Evolutionary conservation across 2,329 filamentous ascomycete genomes (phyloP).

Genomic region (Aspergillus neoniger): DNA sequence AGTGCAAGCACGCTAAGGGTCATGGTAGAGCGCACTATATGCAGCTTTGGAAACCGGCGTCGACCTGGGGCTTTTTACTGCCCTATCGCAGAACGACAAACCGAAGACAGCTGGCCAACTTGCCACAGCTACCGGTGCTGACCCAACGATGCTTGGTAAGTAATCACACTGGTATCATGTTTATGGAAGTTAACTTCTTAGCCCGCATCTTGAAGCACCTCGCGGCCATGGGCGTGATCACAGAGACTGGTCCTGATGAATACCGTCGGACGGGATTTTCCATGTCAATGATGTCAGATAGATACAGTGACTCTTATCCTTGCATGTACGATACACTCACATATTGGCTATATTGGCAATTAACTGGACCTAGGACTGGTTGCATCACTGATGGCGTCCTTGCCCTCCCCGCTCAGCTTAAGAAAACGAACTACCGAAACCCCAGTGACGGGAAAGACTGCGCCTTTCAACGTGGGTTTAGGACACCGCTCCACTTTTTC

Average conservation of each 20-base stretch:
- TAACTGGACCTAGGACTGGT: constrained; percentile 25
- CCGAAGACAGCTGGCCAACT: constrained; percentile 26
- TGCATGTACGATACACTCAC: constrained; percentile 26
- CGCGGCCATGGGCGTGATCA: constrained; percentile 37
- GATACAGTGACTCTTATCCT: constrained; percentile 29
- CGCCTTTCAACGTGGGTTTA: constrained; percentile 31
- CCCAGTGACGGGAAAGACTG: constrained; percentile 28
- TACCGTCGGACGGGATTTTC: constrained; percentile 38
- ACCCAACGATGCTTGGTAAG: constrained; percentile 14
- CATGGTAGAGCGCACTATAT: constrained; percentile 16
- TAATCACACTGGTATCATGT: background rate
- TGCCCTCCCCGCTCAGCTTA: constrained; percentile 29
- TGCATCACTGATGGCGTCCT: constrained; percentile 28
- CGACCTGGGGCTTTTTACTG: constrained; percentile 26
- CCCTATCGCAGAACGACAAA: constrained; percentile 24
- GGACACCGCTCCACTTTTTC: constrained; percentile 32
- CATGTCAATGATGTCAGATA: constrained; percentile 26
- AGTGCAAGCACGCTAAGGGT: background rate
- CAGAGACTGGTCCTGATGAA: constrained; percentile 34
- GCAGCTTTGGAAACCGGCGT: constrained; percentile 28
- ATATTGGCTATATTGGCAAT: background rate
- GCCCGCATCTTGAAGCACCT: constrained; percentile 40
- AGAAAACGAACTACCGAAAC: constrained; percentile 29
- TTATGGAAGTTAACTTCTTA: background rate
- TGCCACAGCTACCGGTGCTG: constrained; percentile 22